Conservation (phyloP, 768 basidiomycete genomes). For the Hygrocybe punicea region DNA sequence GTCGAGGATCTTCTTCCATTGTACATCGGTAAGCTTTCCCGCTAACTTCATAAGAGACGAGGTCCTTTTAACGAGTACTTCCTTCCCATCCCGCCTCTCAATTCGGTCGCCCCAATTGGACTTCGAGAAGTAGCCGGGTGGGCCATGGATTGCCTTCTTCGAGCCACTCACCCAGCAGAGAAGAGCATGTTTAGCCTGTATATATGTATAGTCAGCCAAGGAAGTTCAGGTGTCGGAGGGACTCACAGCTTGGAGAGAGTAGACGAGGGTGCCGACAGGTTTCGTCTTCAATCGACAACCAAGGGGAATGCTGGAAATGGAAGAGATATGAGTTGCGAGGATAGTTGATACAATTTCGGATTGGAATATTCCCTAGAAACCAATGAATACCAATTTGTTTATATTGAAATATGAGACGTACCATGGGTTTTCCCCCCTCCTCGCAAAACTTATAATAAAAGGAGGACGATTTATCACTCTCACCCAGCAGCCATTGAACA, state of each 20-base stretch:
- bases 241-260: background rate
- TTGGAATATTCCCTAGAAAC: background rate
- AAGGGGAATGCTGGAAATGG: background rate
- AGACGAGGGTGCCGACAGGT: background rate
- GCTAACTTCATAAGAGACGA: background rate
- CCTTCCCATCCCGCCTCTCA: background rate
- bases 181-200: background rate
- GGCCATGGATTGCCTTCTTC: background rate
- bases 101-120: background rate
- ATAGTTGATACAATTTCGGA: background rate
- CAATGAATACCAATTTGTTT: background rate
- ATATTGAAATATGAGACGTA: background rate
- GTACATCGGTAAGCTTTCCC: background rate
- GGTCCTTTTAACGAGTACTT: background rate
- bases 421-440: background rate
- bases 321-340: background rate
- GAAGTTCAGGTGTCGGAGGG: background rate
- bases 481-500: background rate
- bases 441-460: background rate
- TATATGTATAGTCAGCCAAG: background rate
- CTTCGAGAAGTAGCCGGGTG: background rate
- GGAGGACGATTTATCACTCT: background rate
- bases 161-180: background rate
- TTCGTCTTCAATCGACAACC: background rate
- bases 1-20: background rate